Percentiles rank a stretch among this genome's conserved stretches.
phyloP scores from a whole-genome alignment of 768 basidiomycete genomes.

The Dioszegia aurantiaca region DNA sequence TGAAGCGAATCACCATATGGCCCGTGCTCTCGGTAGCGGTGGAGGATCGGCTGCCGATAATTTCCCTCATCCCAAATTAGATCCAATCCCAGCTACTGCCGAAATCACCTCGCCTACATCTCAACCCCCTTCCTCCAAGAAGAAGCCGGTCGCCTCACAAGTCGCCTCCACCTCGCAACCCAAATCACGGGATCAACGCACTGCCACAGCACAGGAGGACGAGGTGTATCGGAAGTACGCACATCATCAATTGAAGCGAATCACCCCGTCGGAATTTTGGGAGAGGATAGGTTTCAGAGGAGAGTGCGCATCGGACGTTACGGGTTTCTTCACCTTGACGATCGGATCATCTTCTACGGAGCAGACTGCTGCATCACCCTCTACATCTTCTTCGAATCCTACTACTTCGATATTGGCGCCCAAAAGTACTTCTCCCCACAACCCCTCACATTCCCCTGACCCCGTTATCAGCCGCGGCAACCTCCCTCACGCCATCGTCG shows the following conservation, averaged over 20 bases:
- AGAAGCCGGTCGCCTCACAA: too few relatives aligned
- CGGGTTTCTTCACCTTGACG: conserved; percentile 81
- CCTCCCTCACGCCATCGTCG: conserved; percentile 65
- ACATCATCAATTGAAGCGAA: conserved; percentile 59
- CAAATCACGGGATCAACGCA: background rate
- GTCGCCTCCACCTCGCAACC: too few relatives aligned
- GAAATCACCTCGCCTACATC: background rate
- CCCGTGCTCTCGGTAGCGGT: too few relatives aligned
- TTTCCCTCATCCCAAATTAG: background rate
- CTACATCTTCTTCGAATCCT: too few relatives aligned
- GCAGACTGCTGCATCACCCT: too few relatives aligned
- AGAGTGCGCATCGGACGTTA: conserved; percentile 84
- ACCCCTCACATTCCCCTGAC: conserved; percentile 13
- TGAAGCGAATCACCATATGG: too few relatives aligned
- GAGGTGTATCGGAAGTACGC: conserved; percentile 41
- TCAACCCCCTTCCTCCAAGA: too few relatives aligned
- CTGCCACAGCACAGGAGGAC: background rate
- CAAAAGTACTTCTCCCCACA: too few relatives aligned
- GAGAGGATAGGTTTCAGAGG: conserved; percentile 94
- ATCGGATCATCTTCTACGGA: background rate
- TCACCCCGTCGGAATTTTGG: conserved; percentile 79
- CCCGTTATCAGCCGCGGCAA: conserved; percentile 36
- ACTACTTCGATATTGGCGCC: too few relatives aligned
- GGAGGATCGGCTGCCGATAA: too few relatives aligned
- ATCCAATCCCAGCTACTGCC: too few relatives aligned